Evolutionary conservation across 495 filamentous ascomycete species (phyloP).

Genomic region (Aspergillus bridgeri): DNA sequence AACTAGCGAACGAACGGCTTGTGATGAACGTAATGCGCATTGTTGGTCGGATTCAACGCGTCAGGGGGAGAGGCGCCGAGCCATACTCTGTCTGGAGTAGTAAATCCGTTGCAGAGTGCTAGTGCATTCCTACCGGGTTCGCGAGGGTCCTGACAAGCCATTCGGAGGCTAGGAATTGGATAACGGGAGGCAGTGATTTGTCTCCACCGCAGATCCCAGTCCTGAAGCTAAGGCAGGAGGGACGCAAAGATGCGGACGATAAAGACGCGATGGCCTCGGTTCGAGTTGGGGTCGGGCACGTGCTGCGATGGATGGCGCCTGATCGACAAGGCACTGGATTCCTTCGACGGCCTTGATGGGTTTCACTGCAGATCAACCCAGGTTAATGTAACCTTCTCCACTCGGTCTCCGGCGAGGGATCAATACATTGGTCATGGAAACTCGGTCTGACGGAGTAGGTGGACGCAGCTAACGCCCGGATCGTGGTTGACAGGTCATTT

Average conservation of each 20-base stretch:
- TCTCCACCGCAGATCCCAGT: background rate
- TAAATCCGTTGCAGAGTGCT: background rate
- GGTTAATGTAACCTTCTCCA: background rate
- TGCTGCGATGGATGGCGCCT: background rate
- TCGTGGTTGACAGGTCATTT: background rate
- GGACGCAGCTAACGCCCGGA: background rate
- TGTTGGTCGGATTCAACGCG: slow-evolving; percentile 4
- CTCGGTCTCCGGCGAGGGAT: background rate
- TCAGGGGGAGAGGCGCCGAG: background rate
- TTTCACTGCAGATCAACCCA: background rate
- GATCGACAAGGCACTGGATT: background rate
- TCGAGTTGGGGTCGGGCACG: background rate
- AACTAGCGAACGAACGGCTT: background rate
- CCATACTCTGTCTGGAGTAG: too few relatives aligned
- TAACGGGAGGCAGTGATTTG: background rate
- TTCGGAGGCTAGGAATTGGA: background rate
- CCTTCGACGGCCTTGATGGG: background rate
- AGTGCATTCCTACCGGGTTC: background rate
- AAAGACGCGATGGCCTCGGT: background rate
- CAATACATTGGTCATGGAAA: background rate
- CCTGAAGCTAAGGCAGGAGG: background rate
- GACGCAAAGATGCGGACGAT: background rate
- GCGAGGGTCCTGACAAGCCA: background rate
- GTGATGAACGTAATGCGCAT: slow-evolving; percentile 2
- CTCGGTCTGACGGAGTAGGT: background rate